Conservation (phyloP, 169 alveolate species). For the Eimeria necatrix region DNA sequence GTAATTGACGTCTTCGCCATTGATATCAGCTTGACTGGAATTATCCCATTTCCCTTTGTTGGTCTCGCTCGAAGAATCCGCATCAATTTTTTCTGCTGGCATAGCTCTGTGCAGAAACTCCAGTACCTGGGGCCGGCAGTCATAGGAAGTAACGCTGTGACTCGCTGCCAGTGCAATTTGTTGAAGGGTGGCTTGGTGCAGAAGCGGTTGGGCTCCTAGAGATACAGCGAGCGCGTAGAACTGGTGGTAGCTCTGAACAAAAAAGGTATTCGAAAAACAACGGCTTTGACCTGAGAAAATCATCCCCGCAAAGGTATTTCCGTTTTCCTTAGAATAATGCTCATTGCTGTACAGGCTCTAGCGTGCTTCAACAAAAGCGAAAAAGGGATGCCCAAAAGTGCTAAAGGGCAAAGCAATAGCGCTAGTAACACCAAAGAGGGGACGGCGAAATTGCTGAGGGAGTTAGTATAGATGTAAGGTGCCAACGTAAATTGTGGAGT, state of each 20-base stretch:
- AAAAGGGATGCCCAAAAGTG: no score
- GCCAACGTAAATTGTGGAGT: no score
- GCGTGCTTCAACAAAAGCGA: no score
- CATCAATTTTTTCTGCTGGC: neutral
- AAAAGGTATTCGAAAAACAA: no score
- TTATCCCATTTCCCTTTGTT: neutral
- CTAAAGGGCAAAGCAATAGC: no score
- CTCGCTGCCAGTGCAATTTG: constrained; percentile 54
- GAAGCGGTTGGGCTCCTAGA: constrained; percentile 72
- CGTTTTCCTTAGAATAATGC: no score
- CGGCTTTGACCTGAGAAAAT: no score
- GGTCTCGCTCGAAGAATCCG: neutral
- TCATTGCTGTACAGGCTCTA: no score
- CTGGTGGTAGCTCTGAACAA: constrained; percentile 67
- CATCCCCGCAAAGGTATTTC: no score
- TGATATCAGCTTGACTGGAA: neutral
- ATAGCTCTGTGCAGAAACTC: constrained; percentile 19
- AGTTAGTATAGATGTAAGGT: no score
- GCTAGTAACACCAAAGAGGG: no score
- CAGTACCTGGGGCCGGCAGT: constrained; percentile 64
- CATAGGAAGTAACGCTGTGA: constrained; percentile 60
- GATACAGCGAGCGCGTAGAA: constrained; percentile 40
- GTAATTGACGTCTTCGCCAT: neutral
- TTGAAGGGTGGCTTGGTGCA: constrained; percentile 67
- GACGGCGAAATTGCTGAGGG: no score